Base-by-base conservation (phyloP, 1,284 basidiomycete species). In the Tilletia setariae region DNA sequence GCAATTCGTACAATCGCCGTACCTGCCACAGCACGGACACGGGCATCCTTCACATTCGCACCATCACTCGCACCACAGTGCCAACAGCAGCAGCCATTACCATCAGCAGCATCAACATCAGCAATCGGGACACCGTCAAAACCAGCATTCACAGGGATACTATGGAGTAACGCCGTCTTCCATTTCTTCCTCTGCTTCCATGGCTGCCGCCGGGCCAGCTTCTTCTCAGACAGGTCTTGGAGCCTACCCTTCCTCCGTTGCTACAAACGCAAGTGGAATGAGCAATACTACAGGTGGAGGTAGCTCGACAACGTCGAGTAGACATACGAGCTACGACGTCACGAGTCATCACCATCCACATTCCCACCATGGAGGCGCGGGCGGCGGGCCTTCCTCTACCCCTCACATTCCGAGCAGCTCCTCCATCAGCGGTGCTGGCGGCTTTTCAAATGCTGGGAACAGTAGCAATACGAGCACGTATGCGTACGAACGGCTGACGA, bases 401-500 rank as follows among this genome's bases (percentile, higher is more conserved):
- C 19, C 21, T 19, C 46, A 19, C 46, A 19, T 49, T 49, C 46
- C 46, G 16, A 49, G 46, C 16, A 23, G 46, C 16, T n/a, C 19
- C 21, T n/a, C 46, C 19, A 49, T 23, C 21, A 16, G 46, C 46
- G 46, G 46, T 16, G 46, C 46, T 23, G 46, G 46, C 16, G 46
- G 16, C 46, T 19, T 23, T 16, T 61, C 28, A 9, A 2, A 25
- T 30, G 35, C 56, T 4, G 28, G 28, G 56, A 28, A 32, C 28
- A 61, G 56, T 44, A 49, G 15, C 64, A 65, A n/a, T 46, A 44
- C 15, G 21, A 25, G 51, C 65, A 63, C 40, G 40, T 25, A 25
- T n/a, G 42, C 72, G n/a, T 75, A 73, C 63, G 80, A 82, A 67
- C 75, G 78, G 11, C 75, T 79, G 61, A 79, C 78, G 16, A 68